Base-by-base conservation (phyloP, 2,329 filamentous ascomycete species). In the Colletotrichum spinosum region DNA sequence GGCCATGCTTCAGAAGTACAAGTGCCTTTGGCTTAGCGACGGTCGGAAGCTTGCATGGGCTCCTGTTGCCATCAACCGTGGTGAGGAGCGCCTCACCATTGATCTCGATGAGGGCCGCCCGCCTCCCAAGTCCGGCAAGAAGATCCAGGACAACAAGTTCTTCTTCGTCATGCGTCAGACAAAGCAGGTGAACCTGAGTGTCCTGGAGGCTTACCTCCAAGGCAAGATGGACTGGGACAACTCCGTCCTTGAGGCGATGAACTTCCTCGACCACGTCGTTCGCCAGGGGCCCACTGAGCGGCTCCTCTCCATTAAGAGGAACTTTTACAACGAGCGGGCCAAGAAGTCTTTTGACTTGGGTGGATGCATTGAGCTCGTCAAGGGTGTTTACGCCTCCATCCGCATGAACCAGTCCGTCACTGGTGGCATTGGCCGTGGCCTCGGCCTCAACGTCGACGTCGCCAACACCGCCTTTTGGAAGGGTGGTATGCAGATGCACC, bases 391-490 rank as follows among this genome's bases (percentile, higher is more conserved):
- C 72, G 89, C 93, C 9, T 94, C 94, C 0, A 89, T 97, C 55
- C 88, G 94, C 46, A 85, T 95, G 25, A 91, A 90, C 51, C 84
- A 92, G 67, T 76, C 72, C 66, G 80, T 75, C 72, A 76, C 71
- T 66, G 71, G 68, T 61, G 78, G 81, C 2, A 34, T 67, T 41
- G 84, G 86, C 38, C 85, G 87, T 34, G 88, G 87, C 8, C 83
- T 98, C 6, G 88, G 92, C 0, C 81, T 99, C 74, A 98, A 97
- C 71, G 88, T 97, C 10, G 95, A 99, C 72, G 91, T 97, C 37
- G 91, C 94, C 61, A 97, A 98, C 74, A 92, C 93, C 0, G 92
- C 92, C 11, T 99, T 99, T 80, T 98, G 92, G 91, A 84, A 78
- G 0, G 76, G 73, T 0, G 73, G 72, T 1, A 55, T 86, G 5